Evolutionary conservation across 768 basidiomycete genomes (phyloP).

Genomic region (Serendipita sp.): DNA sequence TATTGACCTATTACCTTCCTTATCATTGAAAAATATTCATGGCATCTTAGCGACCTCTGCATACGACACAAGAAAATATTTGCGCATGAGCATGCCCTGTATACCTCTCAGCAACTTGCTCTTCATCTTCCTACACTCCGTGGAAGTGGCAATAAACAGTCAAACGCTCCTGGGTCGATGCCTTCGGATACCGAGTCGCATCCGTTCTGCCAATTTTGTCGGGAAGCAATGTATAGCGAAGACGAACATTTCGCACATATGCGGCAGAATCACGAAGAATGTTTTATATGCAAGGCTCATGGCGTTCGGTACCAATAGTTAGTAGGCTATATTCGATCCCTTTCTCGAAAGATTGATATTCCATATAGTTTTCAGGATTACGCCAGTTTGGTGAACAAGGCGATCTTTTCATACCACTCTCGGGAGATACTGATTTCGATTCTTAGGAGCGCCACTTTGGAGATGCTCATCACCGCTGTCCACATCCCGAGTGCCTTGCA

Average conservation of each 20-base stretch:
- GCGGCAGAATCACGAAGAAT: slow-evolving; percentile 89
- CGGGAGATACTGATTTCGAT: background rate
- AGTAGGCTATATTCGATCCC: slow-evolving; percentile 18
- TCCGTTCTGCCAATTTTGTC: slow-evolving; percentile 75
- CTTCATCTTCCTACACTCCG: slow-evolving; percentile 54
- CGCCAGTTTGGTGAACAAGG: slow-evolving; percentile 39
- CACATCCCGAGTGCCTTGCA: slow-evolving; percentile 52
- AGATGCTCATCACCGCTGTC: slow-evolving; percentile 62
- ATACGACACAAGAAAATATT: slow-evolving; percentile 86
- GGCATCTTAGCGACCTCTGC: slow-evolving; percentile 55
- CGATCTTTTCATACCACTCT: slow-evolving; percentile 11
- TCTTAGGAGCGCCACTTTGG: slow-evolving; percentile 60
- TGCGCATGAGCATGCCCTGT: slow-evolving; percentile 83
- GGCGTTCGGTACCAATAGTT: slow-evolving; percentile 76
- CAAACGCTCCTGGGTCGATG: background rate
- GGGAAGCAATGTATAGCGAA: slow-evolving; percentile 82
- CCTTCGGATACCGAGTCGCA: slow-evolving; percentile 13
- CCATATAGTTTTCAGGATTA: slow-evolving; percentile 61
- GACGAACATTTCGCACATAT: slow-evolving; percentile 91
- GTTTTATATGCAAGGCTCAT: slow-evolving; percentile 80
- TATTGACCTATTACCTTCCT: slow-evolving; percentile 17
- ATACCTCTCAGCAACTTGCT: slow-evolving; percentile 45
- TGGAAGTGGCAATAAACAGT: background rate
- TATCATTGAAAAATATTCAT: background rate
- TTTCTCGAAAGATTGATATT: background rate